Percentiles rank a stretch among this genome's conserved stretches.
phyloP scores from a whole-genome alignment of 805 yeast genomes.

The Candida ortonii region DNA sequence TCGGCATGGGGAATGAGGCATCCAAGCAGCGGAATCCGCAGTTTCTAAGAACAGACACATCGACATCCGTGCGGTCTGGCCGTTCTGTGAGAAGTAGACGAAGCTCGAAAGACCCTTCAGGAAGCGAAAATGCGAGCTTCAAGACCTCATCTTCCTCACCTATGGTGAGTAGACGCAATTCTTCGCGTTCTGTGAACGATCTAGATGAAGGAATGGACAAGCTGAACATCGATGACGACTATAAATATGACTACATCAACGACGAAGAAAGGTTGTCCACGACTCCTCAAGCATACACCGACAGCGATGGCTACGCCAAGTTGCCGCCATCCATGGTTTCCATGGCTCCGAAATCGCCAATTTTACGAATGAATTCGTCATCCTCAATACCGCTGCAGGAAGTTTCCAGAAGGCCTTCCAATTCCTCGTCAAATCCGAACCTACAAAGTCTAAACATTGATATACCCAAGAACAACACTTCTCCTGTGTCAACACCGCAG shows the following conservation, averaged over 20 bases:
- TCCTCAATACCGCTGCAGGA: constrained; percentile 22
- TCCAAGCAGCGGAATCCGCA: constrained; percentile 30
- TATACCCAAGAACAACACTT: constrained; percentile 9
- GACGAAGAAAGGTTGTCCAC: constrained; percentile 12
- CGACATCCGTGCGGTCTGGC: constrained; percentile 29
- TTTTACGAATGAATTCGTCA: constrained; percentile 31
- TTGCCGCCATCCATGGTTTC: constrained; percentile 35
- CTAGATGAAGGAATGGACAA: constrained; percentile 17
- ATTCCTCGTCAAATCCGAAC: constrained; percentile 7
- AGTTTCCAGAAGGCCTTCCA: constrained; percentile 8
- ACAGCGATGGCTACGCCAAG: constrained; percentile 16
- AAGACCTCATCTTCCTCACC: constrained; percentile 25
- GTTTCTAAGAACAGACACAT: constrained; percentile 32
- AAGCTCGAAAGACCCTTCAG: constrained; percentile 13
- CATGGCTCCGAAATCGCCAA: constrained; percentile 34
- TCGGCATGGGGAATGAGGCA: constrained; percentile 34
- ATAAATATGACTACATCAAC: constrained; percentile 23
- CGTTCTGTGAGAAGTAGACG: constrained; percentile 30
- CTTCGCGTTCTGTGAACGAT: constrained; percentile 23
- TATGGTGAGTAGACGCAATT: constrained; percentile 26
- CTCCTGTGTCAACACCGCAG: constrained; percentile 4
- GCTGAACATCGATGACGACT: constrained; percentile 17
- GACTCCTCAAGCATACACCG: constrained; percentile 15
- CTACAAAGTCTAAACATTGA: constrained; percentile 9
- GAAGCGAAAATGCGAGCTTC: constrained; percentile 21